Evolutionary conservation across 305 asterid genomes (phyloP), one percentile per base, ranked within the genome.

Genomic region (Solanum hybrid): DNA sequence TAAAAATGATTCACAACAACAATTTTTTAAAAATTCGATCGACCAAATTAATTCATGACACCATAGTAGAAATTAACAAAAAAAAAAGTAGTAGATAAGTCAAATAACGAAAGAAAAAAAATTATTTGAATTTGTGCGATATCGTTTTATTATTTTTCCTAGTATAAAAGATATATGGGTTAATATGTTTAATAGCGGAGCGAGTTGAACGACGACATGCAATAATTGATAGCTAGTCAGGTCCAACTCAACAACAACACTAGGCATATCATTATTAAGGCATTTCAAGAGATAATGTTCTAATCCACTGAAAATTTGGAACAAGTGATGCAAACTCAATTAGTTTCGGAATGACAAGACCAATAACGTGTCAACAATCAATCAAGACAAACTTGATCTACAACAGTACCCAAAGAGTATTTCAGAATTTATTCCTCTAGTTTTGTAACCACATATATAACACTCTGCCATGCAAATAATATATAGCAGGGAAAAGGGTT

Each of bases 191-290:
- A 5, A 29, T 3, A 75, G 12, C 4, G 2, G 6, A 73, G 11
- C 1, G 3, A 29, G 7, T 13, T 73, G n/a, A 73, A 1, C 0
- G 36, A 29, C 1, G 3, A 73, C 3, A 29, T 0, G 2, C 10
- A 12, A 13, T 1, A 73, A 71, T 26, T 7, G 2, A 11, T 1
- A 6, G 10, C 9, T 10, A 71, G 8, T 27, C 16, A 29, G 36
- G 10, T 73, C 10, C 11, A 6, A 17, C 79, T 73, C 10, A 73
- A 73, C 1, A 72, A 20, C 26, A 20, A 73, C 11, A 1, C n/a
- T 14, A 73, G 22, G 3, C 6, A 73, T 29, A 3, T 24, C 31
- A 66, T 24, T 69, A 11, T 7, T 29, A 73, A 13, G 1, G 3
- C 79, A 13, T 27, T 29, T 11, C n/a, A 1, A 29, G 11, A 14